A percentile compares a stretch with the other conserved stretches of the same genome.
These are phyloP conservation scores for Mariannaea sp. DNA, from an alignment of 2,329 filamentous ascomycete genomes.

Conservation along the genomic window DNA sequence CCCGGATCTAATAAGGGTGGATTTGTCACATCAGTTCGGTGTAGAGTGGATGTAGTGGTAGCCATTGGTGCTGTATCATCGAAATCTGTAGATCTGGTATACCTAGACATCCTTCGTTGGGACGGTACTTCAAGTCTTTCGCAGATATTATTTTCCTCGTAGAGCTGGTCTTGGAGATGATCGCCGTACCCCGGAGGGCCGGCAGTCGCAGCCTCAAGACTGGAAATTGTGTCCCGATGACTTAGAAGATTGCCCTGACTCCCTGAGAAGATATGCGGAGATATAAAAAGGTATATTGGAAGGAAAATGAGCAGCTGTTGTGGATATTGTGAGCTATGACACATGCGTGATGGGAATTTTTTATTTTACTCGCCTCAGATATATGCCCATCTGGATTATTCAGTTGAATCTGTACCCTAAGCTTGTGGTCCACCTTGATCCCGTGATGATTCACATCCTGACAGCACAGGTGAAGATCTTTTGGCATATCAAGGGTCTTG, in stretches of 20 bases:
- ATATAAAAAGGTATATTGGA: constrained; percentile 91
- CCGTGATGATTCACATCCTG: constrained; percentile 87
- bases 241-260: constrained; percentile 78
- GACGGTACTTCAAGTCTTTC: constrained; percentile 74
- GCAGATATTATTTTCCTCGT: constrained; percentile 69
- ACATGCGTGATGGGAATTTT: rapidly evolving
- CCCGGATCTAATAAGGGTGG: not conserved
- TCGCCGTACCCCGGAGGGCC: constrained; percentile 87
- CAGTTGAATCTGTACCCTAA: constrained; percentile 86
- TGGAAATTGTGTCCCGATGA: constrained; percentile 53
- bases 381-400: constrained; percentile 93
- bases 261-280: constrained; percentile 84
- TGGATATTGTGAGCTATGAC: not conserved
- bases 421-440: constrained; percentile 89
- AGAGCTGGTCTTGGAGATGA: constrained; percentile 88
- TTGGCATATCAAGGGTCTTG: constrained; percentile 72
- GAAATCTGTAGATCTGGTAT: constrained; percentile 46
- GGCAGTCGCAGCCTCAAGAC: constrained; percentile 61
- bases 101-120: too few relatives aligned
- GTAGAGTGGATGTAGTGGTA: not conserved
- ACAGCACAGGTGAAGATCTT: constrained; percentile 77
- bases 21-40: not conserved
- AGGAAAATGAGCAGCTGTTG: constrained; percentile 79
- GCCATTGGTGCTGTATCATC: constrained; percentile 57
- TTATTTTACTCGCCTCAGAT: constrained; percentile 67